phyloP scores from a whole-genome alignment of 257 asterid genomes.

The Solanum piurae region DNA sequence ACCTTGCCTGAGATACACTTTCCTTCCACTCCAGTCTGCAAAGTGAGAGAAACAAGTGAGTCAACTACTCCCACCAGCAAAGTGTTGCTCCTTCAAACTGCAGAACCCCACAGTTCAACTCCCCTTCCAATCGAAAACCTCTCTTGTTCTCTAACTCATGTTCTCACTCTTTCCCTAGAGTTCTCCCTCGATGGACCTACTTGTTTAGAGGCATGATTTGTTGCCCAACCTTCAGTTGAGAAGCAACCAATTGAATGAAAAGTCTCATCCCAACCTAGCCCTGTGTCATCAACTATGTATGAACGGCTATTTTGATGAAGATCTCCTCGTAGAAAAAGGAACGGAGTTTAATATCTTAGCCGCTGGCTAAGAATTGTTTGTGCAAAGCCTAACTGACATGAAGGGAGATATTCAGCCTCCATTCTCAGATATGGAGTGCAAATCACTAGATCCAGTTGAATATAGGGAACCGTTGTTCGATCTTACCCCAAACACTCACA shows the following conservation, averaged over 20 bases:
- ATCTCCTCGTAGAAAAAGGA: too few species aligned
- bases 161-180: neutral
- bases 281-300: neutral
- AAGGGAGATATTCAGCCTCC: neutral
- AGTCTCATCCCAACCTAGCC: fast-evolving
- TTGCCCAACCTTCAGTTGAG: neutral
- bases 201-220: fast-evolving
- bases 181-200: neutral
- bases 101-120: neutral
- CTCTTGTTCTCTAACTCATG: too few species aligned
- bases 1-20: too few species aligned
- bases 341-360: too few species aligned
- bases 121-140: neutral
- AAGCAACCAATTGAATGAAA: neutral
- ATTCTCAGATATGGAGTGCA: neutral
- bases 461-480: fast-evolving
- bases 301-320: neutral
- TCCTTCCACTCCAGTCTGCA: neutral
- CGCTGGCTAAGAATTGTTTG: neutral
- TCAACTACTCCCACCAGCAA: too few species aligned
- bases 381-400: neutral
- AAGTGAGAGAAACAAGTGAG: neutral
- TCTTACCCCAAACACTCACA: neutral
- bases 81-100: too few species aligned
- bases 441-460: neutral